These are phyloP conservation scores for Pleurotus giganteus DNA, from an alignment of 768 basidiomycete genomes.

Conservation along the genomic window DNA sequence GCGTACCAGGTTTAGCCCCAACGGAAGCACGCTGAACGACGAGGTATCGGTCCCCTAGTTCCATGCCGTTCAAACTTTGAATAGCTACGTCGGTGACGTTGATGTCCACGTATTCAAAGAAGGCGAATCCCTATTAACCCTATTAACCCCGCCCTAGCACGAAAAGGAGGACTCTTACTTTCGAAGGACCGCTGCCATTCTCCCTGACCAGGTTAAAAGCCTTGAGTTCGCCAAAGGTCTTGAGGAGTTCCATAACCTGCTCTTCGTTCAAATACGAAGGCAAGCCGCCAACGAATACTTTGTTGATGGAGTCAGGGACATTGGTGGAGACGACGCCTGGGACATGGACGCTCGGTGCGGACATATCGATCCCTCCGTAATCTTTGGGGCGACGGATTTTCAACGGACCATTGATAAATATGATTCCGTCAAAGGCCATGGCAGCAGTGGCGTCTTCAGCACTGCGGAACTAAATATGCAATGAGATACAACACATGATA, in stretches of 20 bases:
- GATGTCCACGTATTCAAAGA: slow-evolving; percentile 96
- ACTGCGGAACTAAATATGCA: slow-evolving; percentile 79
- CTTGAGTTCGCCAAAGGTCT: slow-evolving; percentile 95
- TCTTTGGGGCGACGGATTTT: slow-evolving; percentile 98
- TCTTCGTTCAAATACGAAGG: slow-evolving; percentile 97
- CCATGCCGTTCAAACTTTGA: slow-evolving; percentile 95
- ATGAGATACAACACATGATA: slow-evolving; percentile 6
- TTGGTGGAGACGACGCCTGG: slow-evolving; percentile 96
- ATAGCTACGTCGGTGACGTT: slow-evolving; percentile 92
- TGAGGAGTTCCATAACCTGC: slow-evolving; percentile 96
- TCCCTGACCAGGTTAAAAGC: slow-evolving; percentile 98
- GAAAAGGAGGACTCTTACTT: slow-evolving; percentile 45
- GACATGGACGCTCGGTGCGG: slow-evolving; percentile 70
- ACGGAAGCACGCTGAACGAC: slow-evolving; percentile 97
- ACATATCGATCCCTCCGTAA: slow-evolving; percentile 78
- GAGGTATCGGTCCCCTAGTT: slow-evolving; percentile 91
- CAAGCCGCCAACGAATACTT: slow-evolving; percentile 95
- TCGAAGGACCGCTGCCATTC: slow-evolving; percentile 82
- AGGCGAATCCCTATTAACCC: slow-evolving; percentile 84
- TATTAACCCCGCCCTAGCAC: not conserved
- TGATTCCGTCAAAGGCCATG: slow-evolving; percentile 96
- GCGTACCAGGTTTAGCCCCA: slow-evolving; percentile 76
- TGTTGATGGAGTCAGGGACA: slow-evolving; percentile 96
- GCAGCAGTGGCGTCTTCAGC: slow-evolving; percentile 95
- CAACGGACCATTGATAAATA: slow-evolving; percentile 92